These are phyloP conservation scores for Dendrobium officinale DNA, from an alignment of 106 monocot genomes.

Conservation along the genomic window DNA sequence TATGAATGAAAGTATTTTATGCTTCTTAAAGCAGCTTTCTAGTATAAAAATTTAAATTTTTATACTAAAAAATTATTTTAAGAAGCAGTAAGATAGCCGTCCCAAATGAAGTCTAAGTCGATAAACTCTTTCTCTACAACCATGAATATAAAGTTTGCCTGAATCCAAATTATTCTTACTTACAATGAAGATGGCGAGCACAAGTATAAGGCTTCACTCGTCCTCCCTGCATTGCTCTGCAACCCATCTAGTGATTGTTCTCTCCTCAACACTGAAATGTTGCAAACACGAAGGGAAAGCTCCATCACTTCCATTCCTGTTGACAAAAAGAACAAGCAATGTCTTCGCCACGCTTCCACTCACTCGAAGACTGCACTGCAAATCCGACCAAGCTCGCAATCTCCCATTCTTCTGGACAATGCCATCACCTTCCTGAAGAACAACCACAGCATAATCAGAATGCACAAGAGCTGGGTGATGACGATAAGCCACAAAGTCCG, in stretches of 20 bases:
- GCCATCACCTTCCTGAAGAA: constrained; percentile 20
- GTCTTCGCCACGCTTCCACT: constrained; percentile 63
- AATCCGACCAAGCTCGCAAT: constrained; percentile 48
- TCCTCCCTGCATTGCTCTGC: constrained; percentile 32
- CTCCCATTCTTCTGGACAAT: constrained; percentile 5
- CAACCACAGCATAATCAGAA: constrained; percentile 51
- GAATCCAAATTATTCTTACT: too few species aligned
- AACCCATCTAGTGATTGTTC: constrained; percentile 35
- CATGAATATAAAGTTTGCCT: too few species aligned
- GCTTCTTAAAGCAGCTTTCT: too few species aligned
- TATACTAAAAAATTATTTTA: too few species aligned
- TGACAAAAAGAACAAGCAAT: constrained; percentile 30
- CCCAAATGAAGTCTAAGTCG: too few species aligned
- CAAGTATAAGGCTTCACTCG: too few species aligned
- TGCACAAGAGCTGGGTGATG: constrained; percentile 80
- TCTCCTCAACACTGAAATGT: constrained; percentile 31
- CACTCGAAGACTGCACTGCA: constrained; percentile 45
- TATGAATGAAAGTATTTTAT: too few species aligned
- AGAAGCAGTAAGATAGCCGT: too few species aligned
- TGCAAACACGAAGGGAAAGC: constrained; percentile 18
- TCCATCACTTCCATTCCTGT: constrained; percentile 5
- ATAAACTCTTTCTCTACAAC: too few species aligned
- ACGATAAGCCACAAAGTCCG: constrained; percentile 73
- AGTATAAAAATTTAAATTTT: too few species aligned
- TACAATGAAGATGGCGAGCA: too few species aligned